These are phyloP conservation scores for Eremomyces bilateralis DNA, from an alignment of 495 filamentous ascomycete species.

Conservation along the genomic window DNA sequence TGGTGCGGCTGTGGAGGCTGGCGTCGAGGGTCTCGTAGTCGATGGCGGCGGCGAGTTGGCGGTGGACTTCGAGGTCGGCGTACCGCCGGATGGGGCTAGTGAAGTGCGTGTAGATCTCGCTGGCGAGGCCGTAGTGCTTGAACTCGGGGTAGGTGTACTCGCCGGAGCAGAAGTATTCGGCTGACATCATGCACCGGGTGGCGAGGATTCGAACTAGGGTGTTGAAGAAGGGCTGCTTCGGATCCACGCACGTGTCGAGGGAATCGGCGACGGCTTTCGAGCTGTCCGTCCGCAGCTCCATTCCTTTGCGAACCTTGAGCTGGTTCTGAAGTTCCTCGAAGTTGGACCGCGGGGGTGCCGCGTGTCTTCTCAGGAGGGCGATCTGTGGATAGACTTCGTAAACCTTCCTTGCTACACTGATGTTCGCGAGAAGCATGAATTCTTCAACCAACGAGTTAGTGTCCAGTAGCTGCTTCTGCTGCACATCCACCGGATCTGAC, in stretches of 20 bases:
- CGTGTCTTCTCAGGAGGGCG: constrained; percentile 79
- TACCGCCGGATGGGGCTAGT: constrained; percentile 93
- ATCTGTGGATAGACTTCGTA: constrained; percentile 84
- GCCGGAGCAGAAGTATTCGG: constrained; percentile 91
- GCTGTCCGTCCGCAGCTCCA: constrained; percentile 60
- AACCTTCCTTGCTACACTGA: constrained; percentile 69
- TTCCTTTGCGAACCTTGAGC: constrained; percentile 57
- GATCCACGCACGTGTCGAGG: constrained; percentile 63
- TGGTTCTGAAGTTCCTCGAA: constrained; percentile 87
- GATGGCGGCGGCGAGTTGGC: constrained; percentile 88
- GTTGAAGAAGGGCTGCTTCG: constrained; percentile 90
- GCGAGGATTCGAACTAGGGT: constrained; percentile 91
- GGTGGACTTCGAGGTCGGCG: constrained; percentile 80
- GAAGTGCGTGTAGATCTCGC: constrained; percentile 96
- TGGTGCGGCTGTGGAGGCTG: constrained; percentile 50
- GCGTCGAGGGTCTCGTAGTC: constrained; percentile 67
- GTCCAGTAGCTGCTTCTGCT: constrained; percentile 80
- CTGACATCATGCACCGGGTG: constrained; percentile 96
- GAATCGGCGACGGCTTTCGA: constrained; percentile 82
- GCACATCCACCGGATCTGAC: constrained; percentile 86
- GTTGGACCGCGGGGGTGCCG: constrained; percentile 76
- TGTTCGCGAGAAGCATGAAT: constrained; percentile 98
- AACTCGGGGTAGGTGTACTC: constrained; percentile 84
- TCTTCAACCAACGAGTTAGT: constrained; percentile 97
- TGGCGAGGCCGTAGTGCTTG: constrained; percentile 87